Evolutionary conservation across 2,329 filamentous ascomycete species (phyloP), one percentile per base, ranked within the genome.

Genomic region (Pochonia chlamydosporia): DNA sequence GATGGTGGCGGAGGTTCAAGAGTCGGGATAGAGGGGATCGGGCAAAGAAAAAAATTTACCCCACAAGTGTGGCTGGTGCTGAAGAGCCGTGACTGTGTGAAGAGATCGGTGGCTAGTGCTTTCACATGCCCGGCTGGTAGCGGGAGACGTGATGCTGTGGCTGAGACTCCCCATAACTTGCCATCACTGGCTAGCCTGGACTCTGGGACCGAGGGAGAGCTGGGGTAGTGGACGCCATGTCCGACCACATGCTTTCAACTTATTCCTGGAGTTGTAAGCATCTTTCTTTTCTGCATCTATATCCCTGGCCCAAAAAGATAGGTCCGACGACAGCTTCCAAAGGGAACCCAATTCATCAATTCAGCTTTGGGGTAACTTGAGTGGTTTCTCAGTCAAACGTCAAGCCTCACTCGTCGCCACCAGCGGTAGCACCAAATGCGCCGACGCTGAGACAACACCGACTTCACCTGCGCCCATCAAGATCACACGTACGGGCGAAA

Each of bases 51-150:
- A 54, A 56, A 53, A 52, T 41, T 28, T 40, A 47, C 41, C 41
- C 50, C 50, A 48, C 47, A 46, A 35, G 43, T 42, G 49, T 50
- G 49, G 45, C 49, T 49, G 25, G 44, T 46, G 46, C 33, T n/a
- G 41, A 18, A 9, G 13, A 36, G 21, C 40, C 31, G 14, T 18
- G 28, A 8, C 9, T 11, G 9, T 13, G 30, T 24, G 21, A n/a
- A 18, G 4, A 26, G 42, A n/a, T 16, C 16, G 21, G 35, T 39
- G 35, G 43, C 30, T 37, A 18, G 25, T 37, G 35, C 42, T 16
- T 41, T 49, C 47, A 49, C 47, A 49, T 49, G 47, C 30, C 35
- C 33, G 47, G 18, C 20, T 24, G 36, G 13, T 11, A 37, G 36
- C 35, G 40, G 31, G 24, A 44, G 35, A 16, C 10, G 39, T 35